These are phyloP conservation scores for Trichoderma asperellum DNA, from an alignment of 2,329 filamentous ascomycete species.

Conservation along the genomic window DNA sequence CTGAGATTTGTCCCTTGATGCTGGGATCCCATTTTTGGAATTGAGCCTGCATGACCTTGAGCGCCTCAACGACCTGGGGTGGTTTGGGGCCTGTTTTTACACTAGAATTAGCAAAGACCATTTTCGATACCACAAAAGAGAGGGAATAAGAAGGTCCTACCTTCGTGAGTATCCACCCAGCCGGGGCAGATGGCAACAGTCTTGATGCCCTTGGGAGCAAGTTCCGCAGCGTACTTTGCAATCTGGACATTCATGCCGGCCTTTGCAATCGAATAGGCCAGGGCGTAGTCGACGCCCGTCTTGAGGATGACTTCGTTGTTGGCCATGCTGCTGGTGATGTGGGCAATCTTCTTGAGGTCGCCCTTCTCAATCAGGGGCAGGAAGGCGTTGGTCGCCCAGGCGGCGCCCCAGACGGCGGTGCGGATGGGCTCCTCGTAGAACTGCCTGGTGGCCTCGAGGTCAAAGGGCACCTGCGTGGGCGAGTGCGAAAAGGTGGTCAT, in stretches of 20 bases:
- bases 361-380: constrained; percentile 46
- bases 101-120: not conserved
- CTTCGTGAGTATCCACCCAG: constrained; percentile 30
- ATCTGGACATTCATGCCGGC: constrained; percentile 47
- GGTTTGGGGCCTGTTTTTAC: not conserved
- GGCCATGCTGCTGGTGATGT: constrained; percentile 45
- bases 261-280: constrained; percentile 46
- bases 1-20: constrained; percentile 20
- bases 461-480: constrained; percentile 31
- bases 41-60: not conserved
- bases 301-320: constrained; percentile 38
- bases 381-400: constrained; percentile 43
- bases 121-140: not conserved
- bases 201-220: constrained; percentile 30
- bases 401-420: constrained; percentile 36
- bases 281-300: constrained; percentile 33
- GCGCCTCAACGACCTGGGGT: constrained; percentile 1
- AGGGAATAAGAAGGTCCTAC: not conserved
- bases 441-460: constrained; percentile 14
- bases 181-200: constrained; percentile 30
- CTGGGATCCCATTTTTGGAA: not conserved
- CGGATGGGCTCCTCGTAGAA: constrained; percentile 47
- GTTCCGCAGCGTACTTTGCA: constrained; percentile 46
- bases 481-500: constrained; percentile 28
- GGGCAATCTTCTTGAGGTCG: constrained; percentile 47